Evolutionary conservation across 768 basidiomycete species (phyloP).

Genomic region (Amanita pallidorosea): DNA sequence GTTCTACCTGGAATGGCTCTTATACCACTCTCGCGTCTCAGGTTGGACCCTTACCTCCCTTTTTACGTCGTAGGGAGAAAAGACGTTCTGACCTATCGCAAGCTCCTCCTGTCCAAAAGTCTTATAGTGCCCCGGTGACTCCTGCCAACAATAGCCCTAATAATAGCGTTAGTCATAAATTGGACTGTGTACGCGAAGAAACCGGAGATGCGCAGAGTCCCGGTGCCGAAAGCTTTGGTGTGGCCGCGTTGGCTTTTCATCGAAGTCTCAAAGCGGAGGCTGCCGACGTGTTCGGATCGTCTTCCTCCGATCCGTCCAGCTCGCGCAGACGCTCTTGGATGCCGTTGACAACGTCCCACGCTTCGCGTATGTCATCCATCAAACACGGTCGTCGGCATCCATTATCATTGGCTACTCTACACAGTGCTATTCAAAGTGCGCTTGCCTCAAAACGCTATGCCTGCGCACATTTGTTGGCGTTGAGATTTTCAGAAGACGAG

Average conservation of each 20-base stretch:
- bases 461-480: conserved; percentile 68
- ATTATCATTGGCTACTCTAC: conserved; percentile 53
- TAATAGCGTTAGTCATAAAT: not conserved
- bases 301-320: conserved; percentile 9
- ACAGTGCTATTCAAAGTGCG: conserved; percentile 52
- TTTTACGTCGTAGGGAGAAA: conserved; percentile 36
- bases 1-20: conserved; percentile 70
- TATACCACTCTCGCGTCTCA: conserved; percentile 40
- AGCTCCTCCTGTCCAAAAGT: conserved; percentile 11
- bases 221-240: conserved; percentile 36
- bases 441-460: conserved; percentile 67
- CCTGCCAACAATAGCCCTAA: conserved; percentile 8
- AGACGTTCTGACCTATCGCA: conserved; percentile 44
- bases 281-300: conserved; percentile 32
- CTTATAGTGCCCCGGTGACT: conserved; percentile 30
- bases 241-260: conserved; percentile 50
- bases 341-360: conserved; percentile 26
- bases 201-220: conserved; percentile 12
- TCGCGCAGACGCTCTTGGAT: conserved; percentile 21
- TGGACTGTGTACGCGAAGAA: conserved; percentile 20
- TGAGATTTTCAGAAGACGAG: conserved; percentile 62
- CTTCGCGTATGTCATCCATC: conserved; percentile 55
- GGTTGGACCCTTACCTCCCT: conserved; percentile 33
- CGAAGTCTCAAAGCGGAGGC: conserved; percentile 40
- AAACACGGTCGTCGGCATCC: conserved; percentile 54